Evolutionary conservation across 768 basidiomycete genomes (phyloP).

Genomic region (Candolleomyces efflorescens): DNA sequence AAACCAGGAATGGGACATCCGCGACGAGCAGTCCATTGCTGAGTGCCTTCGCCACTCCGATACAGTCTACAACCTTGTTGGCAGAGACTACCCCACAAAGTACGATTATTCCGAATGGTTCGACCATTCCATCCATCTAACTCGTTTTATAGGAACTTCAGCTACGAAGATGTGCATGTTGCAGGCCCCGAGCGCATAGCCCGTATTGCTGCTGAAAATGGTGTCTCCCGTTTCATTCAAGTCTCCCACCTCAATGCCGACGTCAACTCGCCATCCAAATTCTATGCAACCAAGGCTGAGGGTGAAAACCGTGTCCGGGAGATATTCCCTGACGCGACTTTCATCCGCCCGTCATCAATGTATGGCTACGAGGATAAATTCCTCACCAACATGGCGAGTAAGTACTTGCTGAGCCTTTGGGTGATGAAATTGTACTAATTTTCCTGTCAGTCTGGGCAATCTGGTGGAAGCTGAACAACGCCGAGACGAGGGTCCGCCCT

Average conservation of each 20-base stretch:
- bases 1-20: slow-evolving; percentile 89
- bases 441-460: slow-evolving; percentile 72
- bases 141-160: slow-evolving; percentile 68
- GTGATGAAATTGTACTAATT: slow-evolving; percentile 3
- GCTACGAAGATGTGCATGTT: slow-evolving; percentile 76
- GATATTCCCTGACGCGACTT: slow-evolving; percentile 81
- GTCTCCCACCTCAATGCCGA: slow-evolving; percentile 94
- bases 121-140: slow-evolving; percentile 7
- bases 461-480: slow-evolving; percentile 92
- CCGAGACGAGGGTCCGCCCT: slow-evolving; percentile 82
- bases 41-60: slow-evolving; percentile 95
- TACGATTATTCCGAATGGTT: slow-evolving; percentile 24
- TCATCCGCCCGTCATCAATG: slow-evolving; percentile 81
- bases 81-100: slow-evolving; percentile 96
- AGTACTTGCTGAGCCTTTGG: slow-evolving; percentile 22
- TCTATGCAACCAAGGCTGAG: slow-evolving; percentile 86
- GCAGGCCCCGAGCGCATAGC: slow-evolving; percentile 85
- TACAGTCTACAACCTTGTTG: slow-evolving; percentile 93
- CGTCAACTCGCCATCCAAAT: slow-evolving; percentile 67
- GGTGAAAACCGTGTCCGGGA: slow-evolving; percentile 86
- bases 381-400: slow-evolving; percentile 87
- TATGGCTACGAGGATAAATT: slow-evolving; percentile 96
- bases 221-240: slow-evolving; percentile 85
- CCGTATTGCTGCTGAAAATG: slow-evolving; percentile 66
- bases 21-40: slow-evolving; percentile 85